A percentile compares a stretch with the other conserved stretches of the same genome.
These are phyloP conservation scores for Lomentospora prolificans DNA, from an alignment of 2,329 filamentous ascomycete genomes.

Conservation along the genomic window DNA sequence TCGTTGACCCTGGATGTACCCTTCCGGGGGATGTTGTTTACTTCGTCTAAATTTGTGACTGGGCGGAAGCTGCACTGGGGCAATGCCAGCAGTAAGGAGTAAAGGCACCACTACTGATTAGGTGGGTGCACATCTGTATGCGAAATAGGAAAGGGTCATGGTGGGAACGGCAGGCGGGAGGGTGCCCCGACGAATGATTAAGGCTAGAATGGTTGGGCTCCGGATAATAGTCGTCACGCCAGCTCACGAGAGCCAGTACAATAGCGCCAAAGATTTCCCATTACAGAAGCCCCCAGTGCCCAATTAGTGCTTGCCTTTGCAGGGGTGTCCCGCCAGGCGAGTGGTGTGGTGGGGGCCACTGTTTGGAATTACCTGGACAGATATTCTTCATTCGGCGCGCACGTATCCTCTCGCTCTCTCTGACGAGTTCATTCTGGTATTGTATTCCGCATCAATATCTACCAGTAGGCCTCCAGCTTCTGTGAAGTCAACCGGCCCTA, in stretches of 20 bases:
- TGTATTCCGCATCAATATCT: too few relatives aligned
- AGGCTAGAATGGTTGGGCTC: background rate
- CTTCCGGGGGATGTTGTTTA: slow-evolving; percentile 1
- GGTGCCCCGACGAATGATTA: slow-evolving; percentile 5
- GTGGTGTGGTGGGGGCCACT: background rate
- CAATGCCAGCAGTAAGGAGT: too few relatives aligned
- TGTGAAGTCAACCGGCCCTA: too few relatives aligned
- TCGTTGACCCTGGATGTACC: background rate
- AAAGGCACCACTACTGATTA: too few relatives aligned
- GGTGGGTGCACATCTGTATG: too few relatives aligned
- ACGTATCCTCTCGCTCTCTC: too few relatives aligned
- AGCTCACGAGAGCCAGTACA: background rate
- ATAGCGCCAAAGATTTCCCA: background rate
- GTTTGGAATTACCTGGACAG: background rate
- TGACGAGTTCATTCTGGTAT: too few relatives aligned
- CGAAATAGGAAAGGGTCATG: background rate
- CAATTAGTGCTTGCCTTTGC: background rate
- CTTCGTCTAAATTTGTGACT: background rate
- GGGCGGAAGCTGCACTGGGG: background rate
- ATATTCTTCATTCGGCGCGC: too few relatives aligned
- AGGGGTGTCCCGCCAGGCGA: background rate
- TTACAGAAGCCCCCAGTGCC: background rate
- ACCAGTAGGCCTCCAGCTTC: too few relatives aligned
- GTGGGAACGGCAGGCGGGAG: slow-evolving; percentile 1
- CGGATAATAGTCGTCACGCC: background rate